Base-by-base conservation (phyloP, 805 yeast genomes). In the Candida chilensis region DNA sequence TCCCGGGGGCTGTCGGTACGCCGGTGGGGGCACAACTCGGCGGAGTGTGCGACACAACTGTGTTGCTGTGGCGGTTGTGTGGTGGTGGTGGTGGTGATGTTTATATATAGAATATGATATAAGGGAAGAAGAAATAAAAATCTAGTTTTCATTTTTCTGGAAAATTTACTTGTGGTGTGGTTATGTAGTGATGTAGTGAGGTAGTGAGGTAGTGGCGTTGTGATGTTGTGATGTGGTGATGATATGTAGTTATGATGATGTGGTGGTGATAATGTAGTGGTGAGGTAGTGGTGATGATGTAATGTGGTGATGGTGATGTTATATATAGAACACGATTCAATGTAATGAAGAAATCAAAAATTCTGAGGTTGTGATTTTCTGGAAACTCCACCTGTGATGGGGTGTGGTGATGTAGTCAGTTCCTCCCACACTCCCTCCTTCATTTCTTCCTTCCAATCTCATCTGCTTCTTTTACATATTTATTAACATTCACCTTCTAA, bases 281-380 rank as follows among this genome's bases (percentile, higher is more conserved):
- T 10, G 11, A 10, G 22, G 11, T 20, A 20, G 22, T n/a, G 10
- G 10, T 20, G 11, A 20, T 10, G n/a, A 20, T 10, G 22, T n/a
- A n/a, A n/a, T n/a, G n/a, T n/a, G n/a, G n/a, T n/a, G n/a, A n/a
- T n/a, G n/a, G n/a, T n/a, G n/a, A n/a, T n/a, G n/a, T n/a, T n/a
- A n/a, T n/a, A n/a, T n/a, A n/a, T n/a, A n/a, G n/a, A n/a, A n/a
- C n/a, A n/a, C n/a, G n/a, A n/a, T n/a, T n/a, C n/a, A n/a, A n/a
- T 20, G n/a, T 20, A 20, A 20, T 20, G 11, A 20, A n/a, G 22
- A n/a, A n/a, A 20, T 10, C 22, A 10, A n/a, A 20, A 20, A 20
- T 20, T 20, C 22, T 10, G 22, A n/a, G 22, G 22, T 20, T 20
- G 22, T 20, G n/a, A n/a, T n/a, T n/a, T n/a, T n/a, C n/a, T n/a